Percentiles rank a stretch among this genome's conserved stretches.
Conservation (phyloP, 108 stramenopile species). For the Cylindrotheca closterium region DNA sequence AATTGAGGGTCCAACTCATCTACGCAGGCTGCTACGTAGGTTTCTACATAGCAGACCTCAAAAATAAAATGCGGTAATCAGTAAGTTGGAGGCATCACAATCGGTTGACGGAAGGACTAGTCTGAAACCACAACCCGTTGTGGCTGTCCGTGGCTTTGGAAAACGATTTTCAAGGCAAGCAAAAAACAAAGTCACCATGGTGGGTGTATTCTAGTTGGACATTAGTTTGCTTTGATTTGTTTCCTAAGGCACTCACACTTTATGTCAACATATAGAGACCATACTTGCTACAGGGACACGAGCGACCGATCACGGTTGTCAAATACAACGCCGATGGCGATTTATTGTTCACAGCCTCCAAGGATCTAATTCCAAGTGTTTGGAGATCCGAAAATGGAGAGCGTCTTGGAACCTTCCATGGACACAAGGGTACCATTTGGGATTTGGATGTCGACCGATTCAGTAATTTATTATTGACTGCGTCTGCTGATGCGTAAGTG, state of each 20-base stretch:
- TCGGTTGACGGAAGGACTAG: not conserved
- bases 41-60: no score
- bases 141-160: no score
- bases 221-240: no score
- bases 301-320: slow-evolving; percentile 96
- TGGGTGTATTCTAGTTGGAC: no score
- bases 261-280: slow-evolving; percentile 88
- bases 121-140: no score
- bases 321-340: slow-evolving; percentile 98
- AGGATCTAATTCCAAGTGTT: slow-evolving; percentile 90
- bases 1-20: slow-evolving; percentile 1
- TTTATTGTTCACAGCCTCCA: slow-evolving; percentile 92
- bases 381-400: slow-evolving; percentile 95
- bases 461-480: slow-evolving; percentile 72
- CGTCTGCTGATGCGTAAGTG: slow-evolving; percentile 80
- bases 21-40: no score
- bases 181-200: no score
- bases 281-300: slow-evolving; percentile 98
- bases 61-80: no score
- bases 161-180: no score
- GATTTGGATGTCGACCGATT: slow-evolving; percentile 92
- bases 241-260: no score
- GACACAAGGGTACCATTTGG: slow-evolving; percentile 98
- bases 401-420: slow-evolving; percentile 94
- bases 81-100: no score